Evolutionary conservation across 371 early-diverging fungal species (phyloP).

Genomic region (Mortierella sp.): DNA sequence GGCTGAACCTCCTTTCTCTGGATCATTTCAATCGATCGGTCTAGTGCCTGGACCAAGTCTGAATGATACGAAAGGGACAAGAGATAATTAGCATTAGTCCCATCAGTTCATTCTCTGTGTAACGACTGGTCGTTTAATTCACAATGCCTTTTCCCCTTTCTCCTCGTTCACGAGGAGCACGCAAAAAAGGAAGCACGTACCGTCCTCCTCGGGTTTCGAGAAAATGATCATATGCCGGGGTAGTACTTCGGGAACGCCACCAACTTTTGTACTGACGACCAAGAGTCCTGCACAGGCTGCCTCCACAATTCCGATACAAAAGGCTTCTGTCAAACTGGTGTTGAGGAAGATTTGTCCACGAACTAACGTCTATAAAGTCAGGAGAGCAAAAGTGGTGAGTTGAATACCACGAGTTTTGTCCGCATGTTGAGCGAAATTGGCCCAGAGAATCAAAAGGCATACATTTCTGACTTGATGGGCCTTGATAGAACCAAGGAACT

Average conservation of each 20-base stretch:
- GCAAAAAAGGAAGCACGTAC: constrained; percentile 57
- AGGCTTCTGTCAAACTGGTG: constrained; percentile 99
- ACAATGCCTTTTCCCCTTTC: not conserved
- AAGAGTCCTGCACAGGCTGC: constrained; percentile 96
- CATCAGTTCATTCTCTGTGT: not conserved
- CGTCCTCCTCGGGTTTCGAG: constrained; percentile 92
- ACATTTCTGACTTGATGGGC: constrained; percentile 91
- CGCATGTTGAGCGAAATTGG: not conserved
- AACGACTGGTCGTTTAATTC: not conserved
- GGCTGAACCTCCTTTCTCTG: constrained; percentile 79
- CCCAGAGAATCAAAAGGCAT: constrained; percentile 14
- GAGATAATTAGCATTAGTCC: not conserved
- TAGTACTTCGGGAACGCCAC: constrained; percentile 98
- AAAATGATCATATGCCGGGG: constrained; percentile 97
- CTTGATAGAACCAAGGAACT: constrained; percentile 90
- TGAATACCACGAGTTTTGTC: not conserved
- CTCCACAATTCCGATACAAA: constrained; percentile 99
- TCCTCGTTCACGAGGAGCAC: not conserved
- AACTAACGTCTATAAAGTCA: constrained; percentile 73
- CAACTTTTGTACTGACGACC: constrained; percentile 99
- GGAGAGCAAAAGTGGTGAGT: not conserved
- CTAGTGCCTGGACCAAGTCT: constrained; percentile 84
- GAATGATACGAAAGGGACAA: constrained; percentile 2
- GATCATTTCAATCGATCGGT: constrained; percentile 82
- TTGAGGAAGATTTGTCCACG: constrained; percentile 98